These are phyloP conservation scores for Ettlia oleoabundans DNA, from an alignment of 139 green algal species.

Conservation along the genomic window DNA sequence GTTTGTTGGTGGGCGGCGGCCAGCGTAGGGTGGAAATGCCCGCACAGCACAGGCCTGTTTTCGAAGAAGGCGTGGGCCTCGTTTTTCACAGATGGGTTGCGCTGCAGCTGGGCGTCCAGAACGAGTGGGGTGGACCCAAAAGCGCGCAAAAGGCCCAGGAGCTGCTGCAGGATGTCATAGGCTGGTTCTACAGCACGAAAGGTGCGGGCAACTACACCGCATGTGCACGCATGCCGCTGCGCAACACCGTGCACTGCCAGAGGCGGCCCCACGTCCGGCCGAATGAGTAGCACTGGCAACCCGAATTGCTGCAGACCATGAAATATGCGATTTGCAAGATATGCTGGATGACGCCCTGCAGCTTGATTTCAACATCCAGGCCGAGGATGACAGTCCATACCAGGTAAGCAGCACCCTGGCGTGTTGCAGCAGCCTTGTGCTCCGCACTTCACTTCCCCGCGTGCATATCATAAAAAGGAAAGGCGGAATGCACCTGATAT, in stretches of 20 bases:
- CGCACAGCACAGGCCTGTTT: constrained; percentile 45
- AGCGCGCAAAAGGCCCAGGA: constrained; percentile 79
- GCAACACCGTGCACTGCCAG: background rate
- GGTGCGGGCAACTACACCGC: constrained; percentile 51
- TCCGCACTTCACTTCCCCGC: too few relatives aligned
- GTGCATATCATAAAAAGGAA: too few relatives aligned
- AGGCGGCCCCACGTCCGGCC: background rate
- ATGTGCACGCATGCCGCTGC: background rate
- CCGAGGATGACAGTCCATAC: constrained; percentile 55
- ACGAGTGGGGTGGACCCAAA: constrained; percentile 85
- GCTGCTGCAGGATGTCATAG: constrained; percentile 75
- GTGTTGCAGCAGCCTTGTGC: too few relatives aligned
- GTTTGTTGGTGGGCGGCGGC: constrained; percentile 35
- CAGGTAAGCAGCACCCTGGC: too few relatives aligned
- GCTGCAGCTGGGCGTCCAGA: constrained; percentile 85
- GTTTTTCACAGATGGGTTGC: constrained; percentile 88
- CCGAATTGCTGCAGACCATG: constrained; percentile 33
- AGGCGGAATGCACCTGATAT: background rate
- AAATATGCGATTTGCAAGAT: constrained; percentile 45
- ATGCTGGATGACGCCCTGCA: constrained; percentile 48
- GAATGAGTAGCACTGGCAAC: background rate
- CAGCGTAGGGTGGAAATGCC: constrained; percentile 13
- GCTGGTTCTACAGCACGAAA: constrained; percentile 86
- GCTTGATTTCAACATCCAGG: constrained; percentile 53
- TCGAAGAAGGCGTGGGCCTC: constrained; percentile 78